These are phyloP conservation scores for Nicotiana attenuata DNA, from an alignment of 257 asterid species.

Conservation along the genomic window DNA sequence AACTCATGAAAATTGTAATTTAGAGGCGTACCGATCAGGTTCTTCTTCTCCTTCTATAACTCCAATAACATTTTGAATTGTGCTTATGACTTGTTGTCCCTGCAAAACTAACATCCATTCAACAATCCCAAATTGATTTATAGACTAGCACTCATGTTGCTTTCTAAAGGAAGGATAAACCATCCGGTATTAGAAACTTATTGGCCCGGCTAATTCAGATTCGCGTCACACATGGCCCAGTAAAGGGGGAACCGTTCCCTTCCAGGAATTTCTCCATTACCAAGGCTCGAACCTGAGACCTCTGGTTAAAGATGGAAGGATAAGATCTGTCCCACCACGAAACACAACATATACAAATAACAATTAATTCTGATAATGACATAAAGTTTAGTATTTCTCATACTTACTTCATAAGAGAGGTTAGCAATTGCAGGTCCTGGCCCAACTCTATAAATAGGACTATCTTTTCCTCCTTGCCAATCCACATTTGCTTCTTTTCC, in stretches of 20 bases:
- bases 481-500: slow-evolving; percentile 64
- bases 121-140: background rate
- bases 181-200: too few species aligned
- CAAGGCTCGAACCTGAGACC: too few species aligned
- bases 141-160: background rate
- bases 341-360: background rate
- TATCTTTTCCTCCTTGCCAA: slow-evolving; percentile 84
- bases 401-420: slow-evolving; percentile 55
- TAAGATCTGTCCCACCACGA: too few species aligned
- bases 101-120: slow-evolving; percentile 23
- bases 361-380: background rate
- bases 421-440: slow-evolving; percentile 77
- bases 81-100: slow-evolving; percentile 79
- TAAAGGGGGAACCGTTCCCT: too few species aligned
- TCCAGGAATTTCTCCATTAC: too few species aligned
- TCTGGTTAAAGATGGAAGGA: too few species aligned
- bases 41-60: slow-evolving; percentile 73
- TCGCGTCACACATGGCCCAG: too few species aligned
- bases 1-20: background rate
- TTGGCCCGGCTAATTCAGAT: too few species aligned
- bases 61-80: slow-evolving; percentile 80
- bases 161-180: too few species aligned
- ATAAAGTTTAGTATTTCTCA: background rate
- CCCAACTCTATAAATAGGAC: slow-evolving; percentile 62
- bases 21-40: slow-evolving; percentile 57